Evolutionary conservation across 257 asterid genomes (phyloP).

Genomic region (Scutellaria barbata): DNA sequence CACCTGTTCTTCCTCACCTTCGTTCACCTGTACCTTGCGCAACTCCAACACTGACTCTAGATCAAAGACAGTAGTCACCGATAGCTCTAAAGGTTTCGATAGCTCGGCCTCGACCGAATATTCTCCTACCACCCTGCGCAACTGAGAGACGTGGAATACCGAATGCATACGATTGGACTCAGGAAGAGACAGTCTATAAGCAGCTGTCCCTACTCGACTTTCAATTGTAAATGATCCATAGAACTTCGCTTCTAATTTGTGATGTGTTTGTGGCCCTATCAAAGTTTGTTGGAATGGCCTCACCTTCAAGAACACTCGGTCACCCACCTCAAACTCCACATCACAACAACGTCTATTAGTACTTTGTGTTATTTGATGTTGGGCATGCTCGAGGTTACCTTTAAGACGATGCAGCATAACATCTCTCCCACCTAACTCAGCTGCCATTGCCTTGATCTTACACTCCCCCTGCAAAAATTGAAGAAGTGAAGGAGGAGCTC

Average conservation of each 20-base stretch:
- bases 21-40: too few species aligned
- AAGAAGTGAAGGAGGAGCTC: background rate
- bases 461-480: background rate
- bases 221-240: background rate
- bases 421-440: background rate
- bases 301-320: background rate
- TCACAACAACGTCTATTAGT: background rate
- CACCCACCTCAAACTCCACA: background rate
- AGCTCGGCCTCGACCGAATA: too few species aligned
- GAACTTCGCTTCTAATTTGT: too few species aligned
- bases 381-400: background rate
- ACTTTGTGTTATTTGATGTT: too few species aligned
- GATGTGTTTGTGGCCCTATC: too few species aligned
- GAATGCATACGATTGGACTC: background rate
- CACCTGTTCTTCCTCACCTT: too few species aligned
- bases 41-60: too few species aligned
- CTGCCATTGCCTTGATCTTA: background rate
- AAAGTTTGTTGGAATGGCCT: background rate
- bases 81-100: too few species aligned
- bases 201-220: background rate
- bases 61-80: too few species aligned
- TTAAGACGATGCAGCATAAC: too few species aligned
- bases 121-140: background rate
- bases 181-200: background rate
- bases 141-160: background rate